phyloP scores from a whole-genome alignment of 208 protist species.

The Trypanosoma lewisi region DNA sequence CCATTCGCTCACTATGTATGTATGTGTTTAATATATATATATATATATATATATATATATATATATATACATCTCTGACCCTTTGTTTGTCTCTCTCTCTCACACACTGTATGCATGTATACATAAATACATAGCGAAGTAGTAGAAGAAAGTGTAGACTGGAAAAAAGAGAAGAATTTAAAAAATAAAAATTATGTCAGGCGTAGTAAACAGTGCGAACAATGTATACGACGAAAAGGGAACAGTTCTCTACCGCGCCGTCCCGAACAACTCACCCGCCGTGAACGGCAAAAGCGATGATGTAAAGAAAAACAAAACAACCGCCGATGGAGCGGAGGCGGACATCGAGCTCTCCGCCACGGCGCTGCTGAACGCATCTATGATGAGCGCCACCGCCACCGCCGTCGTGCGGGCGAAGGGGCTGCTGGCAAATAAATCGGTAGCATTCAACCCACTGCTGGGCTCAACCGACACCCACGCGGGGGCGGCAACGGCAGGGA shows the following conservation, averaged over 20 bases:
- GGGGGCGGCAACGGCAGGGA: background rate
- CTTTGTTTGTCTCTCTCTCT: no score
- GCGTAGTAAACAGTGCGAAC: slow-evolving; percentile 25
- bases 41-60: no score
- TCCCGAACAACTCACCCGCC: slow-evolving; percentile 20
- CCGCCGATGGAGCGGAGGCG: background rate
- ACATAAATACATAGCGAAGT: background rate
- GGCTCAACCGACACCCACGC: background rate
- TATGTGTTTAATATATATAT: no score
- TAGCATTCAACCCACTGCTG: background rate
- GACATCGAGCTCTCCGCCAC: background rate
- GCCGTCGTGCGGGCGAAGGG: background rate
- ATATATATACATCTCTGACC: no score
- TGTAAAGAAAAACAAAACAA: no score
- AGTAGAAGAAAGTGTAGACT: no score
- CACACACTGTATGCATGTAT: no score
- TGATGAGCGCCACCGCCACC: background rate
- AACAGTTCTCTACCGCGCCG: slow-evolving; percentile 64
- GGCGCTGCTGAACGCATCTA: background rate
- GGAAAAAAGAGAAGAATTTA: slow-evolving; percentile 2
- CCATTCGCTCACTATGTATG: background rate
- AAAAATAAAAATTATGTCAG: slow-evolving; percentile 29
- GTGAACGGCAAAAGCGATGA: background rate
- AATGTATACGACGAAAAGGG: slow-evolving; percentile 72
- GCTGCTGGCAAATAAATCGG: background rate